Percentiles rank a stretch among this genome's conserved stretches.
These are phyloP conservation scores for Pythium brassicae DNA, from an alignment of 352 stramenopile species.

Conservation along the genomic window DNA sequence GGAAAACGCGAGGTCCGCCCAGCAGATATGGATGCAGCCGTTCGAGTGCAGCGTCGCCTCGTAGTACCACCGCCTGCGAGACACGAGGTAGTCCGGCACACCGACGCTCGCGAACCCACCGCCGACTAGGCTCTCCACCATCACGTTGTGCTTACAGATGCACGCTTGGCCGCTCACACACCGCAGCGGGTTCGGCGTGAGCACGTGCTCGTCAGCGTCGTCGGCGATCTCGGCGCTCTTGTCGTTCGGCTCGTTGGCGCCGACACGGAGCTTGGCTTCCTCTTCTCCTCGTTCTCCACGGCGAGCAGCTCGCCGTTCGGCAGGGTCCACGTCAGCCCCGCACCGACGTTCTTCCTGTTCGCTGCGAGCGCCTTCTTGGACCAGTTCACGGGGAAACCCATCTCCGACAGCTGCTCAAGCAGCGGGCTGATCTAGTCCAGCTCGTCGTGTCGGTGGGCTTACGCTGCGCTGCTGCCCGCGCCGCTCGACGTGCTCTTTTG, in stretches of 20 bases:
- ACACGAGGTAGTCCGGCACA: conserved; percentile 75
- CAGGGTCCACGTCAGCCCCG: conserved; percentile 90
- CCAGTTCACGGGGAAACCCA: conserved; percentile 92
- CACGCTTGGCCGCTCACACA: conserved; percentile 83
- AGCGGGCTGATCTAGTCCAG: conserved; percentile 65
- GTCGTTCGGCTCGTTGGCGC: conserved; percentile 23
- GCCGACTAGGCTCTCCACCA: conserved; percentile 81
- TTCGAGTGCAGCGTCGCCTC: conserved; percentile 91
- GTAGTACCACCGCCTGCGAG: conserved; percentile 85
- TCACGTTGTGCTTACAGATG: conserved; percentile 77
- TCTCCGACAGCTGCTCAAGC: conserved; percentile 87
- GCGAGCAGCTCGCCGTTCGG: conserved; percentile 87
- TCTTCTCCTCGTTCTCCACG: conserved; percentile 84
- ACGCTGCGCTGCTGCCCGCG: conserved; percentile 12
- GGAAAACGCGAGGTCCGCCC: conserved; percentile 87
- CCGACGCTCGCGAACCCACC: conserved; percentile 84
- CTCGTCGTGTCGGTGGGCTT: conserved; percentile 37
- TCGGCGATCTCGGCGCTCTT: conserved; percentile 9
- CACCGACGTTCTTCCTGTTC: conserved; percentile 89
- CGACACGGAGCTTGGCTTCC: conserved; percentile 50
- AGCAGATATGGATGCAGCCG: conserved; percentile 93
- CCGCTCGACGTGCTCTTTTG: conserved; percentile 24
- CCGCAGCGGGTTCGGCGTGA: conserved; percentile 79
- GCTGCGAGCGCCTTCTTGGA: conserved; percentile 88
- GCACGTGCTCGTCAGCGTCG: conserved; percentile 28